Evolutionary conservation across 805 yeast genomes (phyloP).

Genomic region (Candida insectorum): DNA sequence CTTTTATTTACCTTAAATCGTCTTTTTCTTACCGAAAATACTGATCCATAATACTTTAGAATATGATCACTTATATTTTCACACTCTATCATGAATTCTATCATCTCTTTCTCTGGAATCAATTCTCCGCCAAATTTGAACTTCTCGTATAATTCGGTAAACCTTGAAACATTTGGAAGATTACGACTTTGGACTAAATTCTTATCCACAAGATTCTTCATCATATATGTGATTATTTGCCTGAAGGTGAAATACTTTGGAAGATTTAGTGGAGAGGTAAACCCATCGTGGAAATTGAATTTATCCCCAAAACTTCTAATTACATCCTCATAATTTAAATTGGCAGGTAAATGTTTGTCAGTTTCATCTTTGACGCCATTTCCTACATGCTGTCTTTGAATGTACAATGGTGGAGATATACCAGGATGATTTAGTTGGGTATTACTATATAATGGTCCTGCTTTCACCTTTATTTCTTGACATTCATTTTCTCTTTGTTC

Average conservation of each 20-base stretch:
- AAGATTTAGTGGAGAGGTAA: constrained; percentile 11
- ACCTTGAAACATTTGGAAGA: constrained; percentile 13
- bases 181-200: constrained; percentile 2
- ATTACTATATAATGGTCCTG: constrained; percentile 33
- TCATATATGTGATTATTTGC: constrained; percentile 37
- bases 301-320: constrained; percentile 59
- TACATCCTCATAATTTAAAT: constrained; percentile 47
- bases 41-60: constrained; percentile 16
- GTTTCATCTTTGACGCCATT: constrained; percentile 13
- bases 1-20: not conserved
- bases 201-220: constrained; percentile 13
- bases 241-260: constrained; percentile 41
- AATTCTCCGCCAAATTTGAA: constrained; percentile 63
- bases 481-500: constrained; percentile 25
- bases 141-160: constrained; percentile 57
- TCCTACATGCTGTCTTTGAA: constrained; percentile 33
- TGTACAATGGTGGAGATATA: constrained; percentile 38
- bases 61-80: constrained; percentile 15
- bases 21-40: constrained; percentile 9
- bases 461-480: constrained; percentile 26
- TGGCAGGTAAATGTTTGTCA: constrained; percentile 22
- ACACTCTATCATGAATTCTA: constrained; percentile 49
- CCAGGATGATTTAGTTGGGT: constrained; percentile 35
- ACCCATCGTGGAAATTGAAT: constrained; percentile 29
- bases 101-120: constrained; percentile 57